phyloP scores from a whole-genome alignment of 306 rosid genomes.

The Begonia loranthoides region DNA sequence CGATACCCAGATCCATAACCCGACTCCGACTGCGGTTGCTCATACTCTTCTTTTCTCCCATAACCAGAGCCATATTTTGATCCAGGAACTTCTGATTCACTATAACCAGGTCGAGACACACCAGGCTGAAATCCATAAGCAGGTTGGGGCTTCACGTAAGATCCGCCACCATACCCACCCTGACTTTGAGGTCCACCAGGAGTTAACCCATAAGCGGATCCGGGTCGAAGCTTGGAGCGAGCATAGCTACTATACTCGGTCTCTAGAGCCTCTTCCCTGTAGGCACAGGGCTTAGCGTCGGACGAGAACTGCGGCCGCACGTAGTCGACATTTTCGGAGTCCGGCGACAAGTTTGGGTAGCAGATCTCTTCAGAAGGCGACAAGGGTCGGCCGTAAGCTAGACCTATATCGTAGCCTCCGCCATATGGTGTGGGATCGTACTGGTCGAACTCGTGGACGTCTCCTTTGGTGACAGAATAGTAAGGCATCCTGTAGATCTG shows the following conservation, averaged over 20 bases:
- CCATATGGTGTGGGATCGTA: conserved; percentile 34
- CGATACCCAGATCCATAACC: conserved; percentile 13
- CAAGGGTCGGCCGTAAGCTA: conserved; percentile 31
- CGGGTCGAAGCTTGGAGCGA: conserved; percentile 44
- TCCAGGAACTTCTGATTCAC: conserved; percentile 11
- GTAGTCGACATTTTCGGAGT: conserved; percentile 40
- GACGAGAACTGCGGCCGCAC: conserved; percentile 59
- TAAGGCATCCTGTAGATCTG: conserved; percentile 22
- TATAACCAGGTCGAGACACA: conserved; percentile 8
- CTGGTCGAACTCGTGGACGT: conserved; percentile 31
- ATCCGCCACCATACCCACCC: conserved; percentile 13
- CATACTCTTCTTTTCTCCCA: not conserved
- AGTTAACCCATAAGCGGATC: conserved; percentile 3
- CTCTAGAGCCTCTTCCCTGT: conserved; percentile 45
- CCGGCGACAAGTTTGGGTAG: conserved; percentile 21
- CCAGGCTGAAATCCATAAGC: conserved; percentile 18
- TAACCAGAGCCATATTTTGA: conserved; percentile 4
- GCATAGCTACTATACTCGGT: conserved; percentile 60
- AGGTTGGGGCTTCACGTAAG: conserved; percentile 17
- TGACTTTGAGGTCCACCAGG: not conserved
- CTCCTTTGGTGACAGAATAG: conserved; percentile 18
- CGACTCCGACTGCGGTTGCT: conserved; percentile 5
- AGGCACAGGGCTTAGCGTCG: conserved; percentile 50
- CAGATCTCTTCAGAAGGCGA: conserved; percentile 40
- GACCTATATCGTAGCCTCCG: conserved; percentile 27